phyloP scores from a whole-genome alignment of 2,329 filamentous ascomycete species.

The Ascochyta viciae-villosae region DNA sequence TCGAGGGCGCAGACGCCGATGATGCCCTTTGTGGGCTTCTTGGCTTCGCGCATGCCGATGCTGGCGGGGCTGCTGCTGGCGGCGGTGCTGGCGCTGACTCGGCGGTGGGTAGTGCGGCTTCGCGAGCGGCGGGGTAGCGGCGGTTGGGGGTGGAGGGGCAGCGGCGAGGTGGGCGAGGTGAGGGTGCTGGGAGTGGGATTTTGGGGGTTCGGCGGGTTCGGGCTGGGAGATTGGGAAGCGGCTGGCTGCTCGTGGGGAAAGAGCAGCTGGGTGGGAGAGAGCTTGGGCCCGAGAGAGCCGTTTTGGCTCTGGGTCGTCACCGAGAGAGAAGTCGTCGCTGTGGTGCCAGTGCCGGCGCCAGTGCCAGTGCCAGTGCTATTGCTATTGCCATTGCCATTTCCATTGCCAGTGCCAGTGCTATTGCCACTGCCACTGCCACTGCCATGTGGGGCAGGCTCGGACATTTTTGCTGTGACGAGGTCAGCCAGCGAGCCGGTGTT shows the following conservation, averaged over 20 bases:
- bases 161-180: slow-evolving; percentile 24
- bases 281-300: slow-evolving; percentile 46
- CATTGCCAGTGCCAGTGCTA: too few species aligned
- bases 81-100: slow-evolving; percentile 83
- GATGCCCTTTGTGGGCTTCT: slow-evolving; percentile 61
- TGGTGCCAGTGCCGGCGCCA: slow-evolving; percentile 42
- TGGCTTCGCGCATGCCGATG: slow-evolving; percentile 60
- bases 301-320: slow-evolving; percentile 56
- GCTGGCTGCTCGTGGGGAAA: slow-evolving; percentile 41
- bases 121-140: slow-evolving; percentile 42
- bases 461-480: slow-evolving; percentile 32
- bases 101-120: slow-evolving; percentile 66
- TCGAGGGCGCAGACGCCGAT: slow-evolving; percentile 97
- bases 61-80: slow-evolving; percentile 82
- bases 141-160: slow-evolving; percentile 16
- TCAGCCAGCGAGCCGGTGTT: slow-evolving; percentile 6
- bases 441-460: slow-evolving; percentile 35
- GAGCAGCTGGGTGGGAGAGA: slow-evolving; percentile 49
- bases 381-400: too few species aligned
- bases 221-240: not conserved
- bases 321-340: slow-evolving; percentile 53
- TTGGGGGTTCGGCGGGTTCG: slow-evolving; percentile 1
- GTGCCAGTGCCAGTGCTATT: too few species aligned
- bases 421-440: slow-evolving; percentile 31
- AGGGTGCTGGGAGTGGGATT: slow-evolving; percentile 14